phyloP scores from a whole-genome alignment of 2,329 filamentous ascomycete genomes.

The Epichloe sibirici region DNA sequence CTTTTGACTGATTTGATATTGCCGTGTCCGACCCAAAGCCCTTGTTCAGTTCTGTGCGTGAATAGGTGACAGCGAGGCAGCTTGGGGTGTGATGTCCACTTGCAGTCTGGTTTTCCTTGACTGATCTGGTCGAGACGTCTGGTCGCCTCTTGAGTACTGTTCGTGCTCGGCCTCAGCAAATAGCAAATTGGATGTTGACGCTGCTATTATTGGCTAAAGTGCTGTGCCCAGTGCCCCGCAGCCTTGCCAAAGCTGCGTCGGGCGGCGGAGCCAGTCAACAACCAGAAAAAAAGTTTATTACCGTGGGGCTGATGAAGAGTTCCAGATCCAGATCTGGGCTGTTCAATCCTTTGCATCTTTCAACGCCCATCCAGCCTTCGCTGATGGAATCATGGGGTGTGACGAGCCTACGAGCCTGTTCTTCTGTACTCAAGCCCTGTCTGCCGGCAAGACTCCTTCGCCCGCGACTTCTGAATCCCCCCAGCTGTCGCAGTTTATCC shows the following conservation, averaged over 20 bases:
- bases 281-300: not conserved
- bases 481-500: not conserved
- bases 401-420: constrained; percentile 1
- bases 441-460: not conserved
- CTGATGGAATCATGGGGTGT: constrained; percentile 6
- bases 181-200: too few species aligned
- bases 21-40: too few species aligned
- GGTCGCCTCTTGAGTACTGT: too few species aligned
- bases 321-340: not conserved
- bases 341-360: not conserved
- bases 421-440: not conserved
- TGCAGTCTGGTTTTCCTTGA: too few species aligned
- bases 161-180: not conserved
- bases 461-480: not conserved
- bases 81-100: too few species aligned
- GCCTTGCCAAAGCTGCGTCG: not conserved
- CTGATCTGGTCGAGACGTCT: too few species aligned
- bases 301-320: not conserved
- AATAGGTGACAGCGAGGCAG: too few species aligned
- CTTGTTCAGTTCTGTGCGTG: too few species aligned
- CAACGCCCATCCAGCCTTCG: not conserved
- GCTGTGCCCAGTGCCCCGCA: not conserved
- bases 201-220: not conserved
- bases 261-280: too few species aligned
- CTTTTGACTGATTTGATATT: too few species aligned